A percentile compares a stretch with the other conserved stretches of the same genome.
phyloP scores from a whole-genome alignment of 2,329 filamentous ascomycete species.

The Magnaporthales sp. region DNA sequence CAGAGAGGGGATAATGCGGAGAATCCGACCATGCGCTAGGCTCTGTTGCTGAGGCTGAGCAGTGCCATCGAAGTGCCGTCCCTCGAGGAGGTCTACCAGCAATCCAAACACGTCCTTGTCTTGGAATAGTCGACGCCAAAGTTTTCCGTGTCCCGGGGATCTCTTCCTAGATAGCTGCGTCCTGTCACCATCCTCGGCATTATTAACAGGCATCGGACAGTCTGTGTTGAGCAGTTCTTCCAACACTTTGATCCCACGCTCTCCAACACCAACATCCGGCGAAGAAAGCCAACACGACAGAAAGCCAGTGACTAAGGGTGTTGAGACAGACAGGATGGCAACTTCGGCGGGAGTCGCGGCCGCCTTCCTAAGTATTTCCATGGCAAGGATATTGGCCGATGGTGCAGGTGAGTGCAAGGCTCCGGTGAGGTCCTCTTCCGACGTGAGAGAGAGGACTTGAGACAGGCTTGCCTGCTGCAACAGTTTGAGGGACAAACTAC shows the following conservation, averaged over 20 bases:
- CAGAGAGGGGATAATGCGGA: constrained; percentile 42
- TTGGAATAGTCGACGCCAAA: constrained; percentile 46
- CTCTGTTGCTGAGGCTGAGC: constrained; percentile 28
- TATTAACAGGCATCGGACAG: constrained; percentile 28
- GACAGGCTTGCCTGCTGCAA: constrained; percentile 43
- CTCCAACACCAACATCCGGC: constrained; percentile 45
- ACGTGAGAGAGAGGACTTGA: constrained; percentile 41
- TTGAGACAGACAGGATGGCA: constrained; percentile 40
- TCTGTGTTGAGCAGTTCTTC: constrained; percentile 48
- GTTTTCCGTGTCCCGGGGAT: constrained; percentile 36
- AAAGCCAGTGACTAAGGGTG: constrained; percentile 37
- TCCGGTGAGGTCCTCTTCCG: constrained; percentile 38
- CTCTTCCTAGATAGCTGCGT: constrained; percentile 26
- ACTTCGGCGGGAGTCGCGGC: constrained; percentile 36
- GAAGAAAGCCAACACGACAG: constrained; percentile 43
- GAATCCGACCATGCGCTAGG: constrained; percentile 43
- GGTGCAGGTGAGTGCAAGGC: constrained; percentile 45
- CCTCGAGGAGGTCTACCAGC: constrained; percentile 27
- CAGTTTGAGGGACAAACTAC: constrained; percentile 46
- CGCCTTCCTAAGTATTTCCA: constrained; percentile 49
- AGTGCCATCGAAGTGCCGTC: constrained; percentile 17
- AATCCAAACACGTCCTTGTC: constrained; percentile 33
- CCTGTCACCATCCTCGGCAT: constrained; percentile 12
- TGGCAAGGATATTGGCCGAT: constrained; percentile 48
- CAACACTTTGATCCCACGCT: constrained; percentile 40